Base-by-base conservation (phyloP, 1,284 basidiomycete species). In the Schizopora paradoxa region DNA sequence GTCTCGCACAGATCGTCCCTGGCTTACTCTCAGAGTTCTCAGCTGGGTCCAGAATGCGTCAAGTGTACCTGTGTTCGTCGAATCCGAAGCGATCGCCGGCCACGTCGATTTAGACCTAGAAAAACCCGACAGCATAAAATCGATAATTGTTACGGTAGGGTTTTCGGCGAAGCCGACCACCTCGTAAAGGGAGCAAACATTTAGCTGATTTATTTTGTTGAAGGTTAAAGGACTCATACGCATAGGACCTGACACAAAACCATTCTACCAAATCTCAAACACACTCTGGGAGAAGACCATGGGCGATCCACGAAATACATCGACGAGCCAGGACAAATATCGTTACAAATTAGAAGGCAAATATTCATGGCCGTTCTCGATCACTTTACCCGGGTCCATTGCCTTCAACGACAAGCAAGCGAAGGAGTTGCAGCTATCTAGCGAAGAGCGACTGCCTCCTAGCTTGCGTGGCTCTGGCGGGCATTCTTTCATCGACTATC, bases 311-410 rank as follows among this genome's bases (percentile, higher is more conserved):
- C 32, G 27, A 16, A 13, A 31, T 16, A 14, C 22, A 28, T 16
- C 35, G 11, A 38, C 23, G 33, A 23, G 34, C 4, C 41, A 37
- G 33, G 42, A 35, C 18, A 39, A 43, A 21, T 34, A 28, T 25
- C 35, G 37, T 36, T 39, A 45, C 21, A 55, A 55, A 21, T 28
- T 55, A 8, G 33, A 47, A 34, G 53, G 53, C 40, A 26, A 55
- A 45, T 55, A 53, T 28, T 32, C 47, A 19, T 55, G 53, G 53
- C 40, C 42, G 7, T 55, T 51, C 41, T 46, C 47, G 21, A 43
- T 53, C 13, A 22, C 22, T 23, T 35, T 55, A 19, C 53, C 53
- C 8, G 41, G 38, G 8, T 28, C 35, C 14, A 36, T 53, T 4
- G 16, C 38, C 18, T 19, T 47, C 4, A 38, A 21, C 19, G 33